These are phyloP conservation scores for Fomitopsis betulina DNA, from an alignment of 1,284 basidiomycete species.

Conservation along the genomic window DNA sequence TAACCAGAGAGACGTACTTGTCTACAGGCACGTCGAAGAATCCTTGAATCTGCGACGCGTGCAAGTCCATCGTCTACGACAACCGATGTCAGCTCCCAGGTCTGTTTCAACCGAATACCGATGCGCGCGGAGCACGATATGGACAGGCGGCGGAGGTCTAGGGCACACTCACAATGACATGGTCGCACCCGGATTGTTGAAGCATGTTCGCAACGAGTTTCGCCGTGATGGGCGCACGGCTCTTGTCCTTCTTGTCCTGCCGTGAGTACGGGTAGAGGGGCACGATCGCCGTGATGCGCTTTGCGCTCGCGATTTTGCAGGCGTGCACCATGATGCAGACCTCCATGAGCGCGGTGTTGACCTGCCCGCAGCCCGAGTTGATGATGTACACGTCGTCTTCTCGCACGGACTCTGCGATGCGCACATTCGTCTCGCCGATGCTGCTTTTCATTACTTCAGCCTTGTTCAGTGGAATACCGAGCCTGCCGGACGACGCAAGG, in stretches of 20 bases:
- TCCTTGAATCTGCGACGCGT: constrained; percentile 98
- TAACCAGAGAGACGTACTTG: constrained; percentile 67
- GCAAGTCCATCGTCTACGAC: constrained; percentile 92
- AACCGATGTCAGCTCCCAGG: neutral
- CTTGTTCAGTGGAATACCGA: constrained; percentile 80
- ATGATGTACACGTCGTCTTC: constrained; percentile 99
- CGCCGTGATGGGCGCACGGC: constrained; percentile 96
- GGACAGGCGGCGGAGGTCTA: too few species aligned
- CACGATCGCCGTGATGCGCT: constrained; percentile 93
- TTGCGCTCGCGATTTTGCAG: constrained; percentile 96
- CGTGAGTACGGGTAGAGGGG: constrained; percentile 94
- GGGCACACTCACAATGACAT: constrained; percentile 84
- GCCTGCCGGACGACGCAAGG: constrained; percentile 40
- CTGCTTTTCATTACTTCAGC: constrained; percentile 87
- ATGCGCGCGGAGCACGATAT: neutral
- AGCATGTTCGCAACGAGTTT: constrained; percentile 99
- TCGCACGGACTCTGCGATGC: constrained; percentile 92
- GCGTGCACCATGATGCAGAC: constrained; percentile 99
- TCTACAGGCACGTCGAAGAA: constrained; percentile 99
- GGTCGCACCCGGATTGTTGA: constrained; percentile 95
- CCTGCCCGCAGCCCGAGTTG: constrained; percentile 86
- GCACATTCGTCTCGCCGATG: constrained; percentile 90
- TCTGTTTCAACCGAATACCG: neutral
- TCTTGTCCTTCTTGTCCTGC: constrained; percentile 99
- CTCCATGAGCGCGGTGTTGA: constrained; percentile 92